Evolutionary conservation across 129 eudicot species (phyloP), one percentile per base, ranked within the genome.

Genomic region (Erigeron canadensis): DNA sequence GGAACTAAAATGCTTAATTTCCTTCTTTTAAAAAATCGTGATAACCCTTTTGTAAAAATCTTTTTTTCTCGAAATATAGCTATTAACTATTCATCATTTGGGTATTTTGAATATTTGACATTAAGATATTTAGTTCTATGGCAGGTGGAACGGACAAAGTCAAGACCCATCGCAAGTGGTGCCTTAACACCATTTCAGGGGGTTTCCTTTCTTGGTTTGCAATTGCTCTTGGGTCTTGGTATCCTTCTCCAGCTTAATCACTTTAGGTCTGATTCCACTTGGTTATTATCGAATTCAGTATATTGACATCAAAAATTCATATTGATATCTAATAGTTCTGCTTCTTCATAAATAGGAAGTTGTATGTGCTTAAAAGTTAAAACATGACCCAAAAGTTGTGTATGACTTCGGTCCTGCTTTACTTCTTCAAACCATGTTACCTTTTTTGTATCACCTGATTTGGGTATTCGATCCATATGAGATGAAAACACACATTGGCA

Each of bases 121-220:
- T 8, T 19, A 55, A 13, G 51, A 69, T 37, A 16, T 45, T 69
- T 56, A 38, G 47, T 46, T 73, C 58, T 70, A 46, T 62, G n/a
- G 82, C 84, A 94, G 98, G 99, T 94, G 54, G 97, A 85, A 42
- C 89, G 99, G 38, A 94, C 99, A 40, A 87, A 79, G 85, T 80
- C 75, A 68, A 87, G 99, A 85, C 99, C 99, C 56, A 76, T 94
- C 55, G 99, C 99, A 37, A 94, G 99, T 78, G 99, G 99, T 69
- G 82, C 71, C 44, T 85, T 94, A 73, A 84, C 99, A 71, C 97
- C 93, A 21, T 88, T 86, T 75, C 86, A 86, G 63, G 99, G 99
- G 81, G 65, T 86, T 77, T 75, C 84, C 56, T 94, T 94, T 86
- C 97, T 94, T 79, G 99, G 97, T 28, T 48, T 88, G 57, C 96